Conservation (phyloP, 129 eudicot genomes). For the Pulicaria dysenterica region DNA sequence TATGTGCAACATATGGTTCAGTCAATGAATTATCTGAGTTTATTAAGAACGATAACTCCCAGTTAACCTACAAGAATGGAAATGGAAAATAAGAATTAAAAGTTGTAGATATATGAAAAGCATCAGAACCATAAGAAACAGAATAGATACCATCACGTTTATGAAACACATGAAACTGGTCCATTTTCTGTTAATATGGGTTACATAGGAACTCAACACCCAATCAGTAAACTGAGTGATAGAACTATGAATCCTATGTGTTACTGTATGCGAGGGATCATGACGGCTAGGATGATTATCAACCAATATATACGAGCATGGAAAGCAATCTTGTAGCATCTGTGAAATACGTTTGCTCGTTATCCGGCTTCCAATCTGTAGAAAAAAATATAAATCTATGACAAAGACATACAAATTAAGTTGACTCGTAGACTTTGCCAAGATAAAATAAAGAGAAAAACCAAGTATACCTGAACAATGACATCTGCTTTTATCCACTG, state of each 20-base stretch:
- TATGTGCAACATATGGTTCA: conserved; percentile 80
- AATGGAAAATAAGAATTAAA: background rate
- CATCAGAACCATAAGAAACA: background rate
- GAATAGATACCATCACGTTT: conserved; percentile 58
- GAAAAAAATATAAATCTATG: conserved; percentile 15
- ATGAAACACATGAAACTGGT: conserved; percentile 45
- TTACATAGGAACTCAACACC: conserved; percentile 43
- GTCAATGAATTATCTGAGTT: conserved; percentile 67
- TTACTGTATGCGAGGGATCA: conserved; percentile 83
- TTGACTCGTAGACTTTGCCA: conserved; percentile 23
- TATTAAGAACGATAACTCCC: conserved; percentile 69
- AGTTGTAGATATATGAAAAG: background rate
- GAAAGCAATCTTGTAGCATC: conserved; percentile 62
- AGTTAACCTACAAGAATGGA: conserved; percentile 55
- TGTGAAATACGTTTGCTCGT: conserved; percentile 85
- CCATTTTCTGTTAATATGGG: conserved; percentile 49
- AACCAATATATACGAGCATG: conserved; percentile 74
- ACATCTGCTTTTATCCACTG: conserved; percentile 71
- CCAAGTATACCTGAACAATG: conserved; percentile 68
- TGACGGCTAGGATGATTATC: conserved; percentile 88
- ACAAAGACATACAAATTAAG: conserved; percentile 10
- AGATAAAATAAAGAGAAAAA: background rate
- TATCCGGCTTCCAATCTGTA: conserved; percentile 88
- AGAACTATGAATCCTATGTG: conserved; percentile 77
- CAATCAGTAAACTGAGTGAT: conserved; percentile 54